Evolutionary conservation across 2,329 filamentous ascomycete species (phyloP).

Genomic region (Clonostachys byssicola): DNA sequence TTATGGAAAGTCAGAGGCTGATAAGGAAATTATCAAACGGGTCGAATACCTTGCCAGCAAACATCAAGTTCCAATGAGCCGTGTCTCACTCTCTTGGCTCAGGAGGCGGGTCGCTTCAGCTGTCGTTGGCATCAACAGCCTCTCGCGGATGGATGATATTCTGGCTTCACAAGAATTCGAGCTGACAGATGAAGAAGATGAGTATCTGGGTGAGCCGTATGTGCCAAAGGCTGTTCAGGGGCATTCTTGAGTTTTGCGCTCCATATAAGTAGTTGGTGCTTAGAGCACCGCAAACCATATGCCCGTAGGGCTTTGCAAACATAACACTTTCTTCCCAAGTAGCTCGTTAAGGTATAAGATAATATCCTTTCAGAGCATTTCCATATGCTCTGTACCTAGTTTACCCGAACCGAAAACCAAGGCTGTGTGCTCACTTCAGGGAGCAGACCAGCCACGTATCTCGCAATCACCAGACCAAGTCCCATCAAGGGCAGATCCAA

Average conservation of each 20-base stretch:
- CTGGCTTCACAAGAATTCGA: conserved; percentile 22
- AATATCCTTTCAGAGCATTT: too few species aligned
- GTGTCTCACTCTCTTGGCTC: conserved; percentile 62
- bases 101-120: conserved; percentile 20
- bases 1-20: background rate
- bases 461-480: too few species aligned
- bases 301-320: too few species aligned
- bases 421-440: too few species aligned
- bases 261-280: too few species aligned
- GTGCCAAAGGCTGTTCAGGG: conserved; percentile 27
- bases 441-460: too few species aligned
- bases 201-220: conserved; percentile 47
- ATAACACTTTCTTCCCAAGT: too few species aligned
- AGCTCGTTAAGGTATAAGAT: too few species aligned
- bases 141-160: conserved; percentile 44
- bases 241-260: conserved; percentile 1
- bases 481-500: too few species aligned
- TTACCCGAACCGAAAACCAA: too few species aligned
- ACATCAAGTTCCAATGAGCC: conserved; percentile 53
- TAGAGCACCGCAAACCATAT: too few species aligned
- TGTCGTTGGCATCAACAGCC: conserved; percentile 3
- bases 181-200: conserved; percentile 40
- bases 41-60: conserved; percentile 51
- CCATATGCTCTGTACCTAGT: too few species aligned
- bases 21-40: conserved; percentile 15